These are phyloP conservation scores for Pochonia chlamydosporia DNA, from an alignment of 2,329 filamentous ascomycete species.

Conservation along the genomic window DNA sequence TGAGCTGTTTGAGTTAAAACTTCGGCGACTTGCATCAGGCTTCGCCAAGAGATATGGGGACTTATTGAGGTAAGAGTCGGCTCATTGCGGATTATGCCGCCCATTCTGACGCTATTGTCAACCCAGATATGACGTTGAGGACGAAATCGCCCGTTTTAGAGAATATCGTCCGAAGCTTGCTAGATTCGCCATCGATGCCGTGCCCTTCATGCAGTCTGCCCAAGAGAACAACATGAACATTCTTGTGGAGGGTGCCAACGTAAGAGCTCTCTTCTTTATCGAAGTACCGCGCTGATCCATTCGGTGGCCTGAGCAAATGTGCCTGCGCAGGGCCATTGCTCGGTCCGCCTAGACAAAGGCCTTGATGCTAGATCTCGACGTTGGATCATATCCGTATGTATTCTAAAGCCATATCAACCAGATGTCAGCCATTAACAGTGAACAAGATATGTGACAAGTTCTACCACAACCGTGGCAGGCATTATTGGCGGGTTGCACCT, in stretches of 20 bases:
- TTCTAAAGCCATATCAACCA: too few species aligned
- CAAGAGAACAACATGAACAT: slow-evolving; percentile 55
- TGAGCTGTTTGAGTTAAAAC: slow-evolving; percentile 58
- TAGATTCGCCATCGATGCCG: slow-evolving; percentile 55
- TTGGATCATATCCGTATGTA: too few species aligned
- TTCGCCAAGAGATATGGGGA: slow-evolving; percentile 62
- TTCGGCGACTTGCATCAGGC: slow-evolving; percentile 55
- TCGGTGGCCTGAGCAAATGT: slow-evolving; percentile 12
- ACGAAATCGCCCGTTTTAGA: slow-evolving; percentile 58
- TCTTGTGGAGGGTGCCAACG: slow-evolving; percentile 60
- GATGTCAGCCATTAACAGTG: too few species aligned
- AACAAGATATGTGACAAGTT: slow-evolving; percentile 6
- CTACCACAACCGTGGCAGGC: slow-evolving; percentile 27
- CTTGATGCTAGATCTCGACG: too few species aligned
- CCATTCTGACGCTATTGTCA: too few species aligned
- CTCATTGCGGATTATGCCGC: too few species aligned
- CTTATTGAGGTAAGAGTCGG: too few species aligned
- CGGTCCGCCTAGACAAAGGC: too few species aligned
- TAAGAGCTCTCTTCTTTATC: slow-evolving; percentile 6
- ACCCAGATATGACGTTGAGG: slow-evolving; percentile 58
- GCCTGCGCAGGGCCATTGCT: too few species aligned
- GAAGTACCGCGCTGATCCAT: neutral
- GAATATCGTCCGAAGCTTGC: slow-evolving; percentile 47
- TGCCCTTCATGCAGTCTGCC: slow-evolving; percentile 56
- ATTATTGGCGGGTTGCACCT: slow-evolving; percentile 58